These are phyloP conservation scores for Starmerella vaccinii DNA, from an alignment of 805 yeast genomes.

Conservation along the genomic window DNA sequence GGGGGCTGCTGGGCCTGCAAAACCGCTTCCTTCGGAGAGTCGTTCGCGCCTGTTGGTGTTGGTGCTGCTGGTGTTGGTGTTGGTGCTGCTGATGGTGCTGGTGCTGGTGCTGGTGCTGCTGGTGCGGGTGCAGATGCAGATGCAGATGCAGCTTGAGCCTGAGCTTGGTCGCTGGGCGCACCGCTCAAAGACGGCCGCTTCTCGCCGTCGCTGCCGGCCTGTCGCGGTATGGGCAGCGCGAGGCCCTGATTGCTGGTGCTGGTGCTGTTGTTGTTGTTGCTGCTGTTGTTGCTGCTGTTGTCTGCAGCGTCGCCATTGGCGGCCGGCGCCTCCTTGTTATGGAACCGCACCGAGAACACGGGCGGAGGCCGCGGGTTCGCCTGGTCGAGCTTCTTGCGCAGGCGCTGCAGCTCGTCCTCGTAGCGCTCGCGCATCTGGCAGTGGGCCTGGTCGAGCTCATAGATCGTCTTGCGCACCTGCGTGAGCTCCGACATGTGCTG, in stretches of 20 bases:
- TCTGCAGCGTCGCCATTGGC: constrained; percentile 1
- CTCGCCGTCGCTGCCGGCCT: not conserved
- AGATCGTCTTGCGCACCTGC: constrained; percentile 86
- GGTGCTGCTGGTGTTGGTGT: too few relatives aligned
- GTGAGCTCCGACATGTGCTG: constrained; percentile 92
- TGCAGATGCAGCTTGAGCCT: not conserved
- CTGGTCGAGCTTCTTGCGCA: constrained; percentile 71
- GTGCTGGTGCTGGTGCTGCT: not conserved
- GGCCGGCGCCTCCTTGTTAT: not conserved
- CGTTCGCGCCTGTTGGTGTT: too few relatives aligned
- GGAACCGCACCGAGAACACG: not conserved
- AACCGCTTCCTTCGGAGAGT: too few relatives aligned
- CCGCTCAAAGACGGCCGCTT: not conserved
- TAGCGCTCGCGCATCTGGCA: constrained; percentile 90
- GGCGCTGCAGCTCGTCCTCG: constrained; percentile 79
- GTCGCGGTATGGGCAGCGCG: constrained; percentile 1
- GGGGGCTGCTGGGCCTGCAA: too few relatives aligned
- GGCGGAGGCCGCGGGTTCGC: constrained; percentile 18
- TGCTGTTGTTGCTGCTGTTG: too few relatives aligned
- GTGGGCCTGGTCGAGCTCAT: constrained; percentile 88
- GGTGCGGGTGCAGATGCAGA: not conserved
- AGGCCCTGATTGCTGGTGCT: not conserved
- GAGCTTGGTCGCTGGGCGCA: not conserved
- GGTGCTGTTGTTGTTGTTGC: too few relatives aligned
- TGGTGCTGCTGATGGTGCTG: too few relatives aligned